Base-by-base conservation (phyloP, 129 eudicot genomes). In the Pulicaria dysenterica region DNA sequence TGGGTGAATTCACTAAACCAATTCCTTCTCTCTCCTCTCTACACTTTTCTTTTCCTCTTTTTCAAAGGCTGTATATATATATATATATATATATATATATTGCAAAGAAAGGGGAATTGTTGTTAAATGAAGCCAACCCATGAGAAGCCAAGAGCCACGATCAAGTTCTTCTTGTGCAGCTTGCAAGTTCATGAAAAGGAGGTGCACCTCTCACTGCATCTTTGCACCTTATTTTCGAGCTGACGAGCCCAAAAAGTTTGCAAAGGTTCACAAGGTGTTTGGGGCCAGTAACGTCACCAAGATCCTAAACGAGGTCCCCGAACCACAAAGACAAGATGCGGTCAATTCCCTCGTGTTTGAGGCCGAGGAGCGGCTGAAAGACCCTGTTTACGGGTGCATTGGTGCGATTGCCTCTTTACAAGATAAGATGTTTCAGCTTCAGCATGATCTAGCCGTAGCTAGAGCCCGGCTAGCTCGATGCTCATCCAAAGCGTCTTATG, bases 321-420 rank as follows among this genome's bases (percentile, higher is more conserved):
- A 92, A 61, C 84, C 87, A 13, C 96, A 89, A 49, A 79, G 98
- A 0, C 86, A 89, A 73, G 98, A 89, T 62, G 78, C 96, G 0
- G 98, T 92, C 14, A 89, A 85, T 64, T 89, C 98, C 4, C 84
- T 92, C 4, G 91, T 87, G 14, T 92, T 80, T 19, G 98, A 92
- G 86, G 98, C 98, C 0, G 95, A 89, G 83, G 90, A 86, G 2
- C 80, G 98, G 70, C 95, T 92, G 12, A 77, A 79, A 46, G 98
- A 92, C 86, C 98, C 98, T 0, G 92, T 92, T 19, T 92, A 92
- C n/a, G 98, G 98, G 5, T 92, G 98, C 90, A 87, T 92, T 56
- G 98, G 98, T 2, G 96, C 96, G 9, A 92, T 92, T 44, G 91
- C 98, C 1, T 82, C 96, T 13, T 76, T 92, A 9, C 90, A 92